phyloP scores from a whole-genome alignment of 164 flowering plant genomes.

The Liquidambar formosana region DNA sequence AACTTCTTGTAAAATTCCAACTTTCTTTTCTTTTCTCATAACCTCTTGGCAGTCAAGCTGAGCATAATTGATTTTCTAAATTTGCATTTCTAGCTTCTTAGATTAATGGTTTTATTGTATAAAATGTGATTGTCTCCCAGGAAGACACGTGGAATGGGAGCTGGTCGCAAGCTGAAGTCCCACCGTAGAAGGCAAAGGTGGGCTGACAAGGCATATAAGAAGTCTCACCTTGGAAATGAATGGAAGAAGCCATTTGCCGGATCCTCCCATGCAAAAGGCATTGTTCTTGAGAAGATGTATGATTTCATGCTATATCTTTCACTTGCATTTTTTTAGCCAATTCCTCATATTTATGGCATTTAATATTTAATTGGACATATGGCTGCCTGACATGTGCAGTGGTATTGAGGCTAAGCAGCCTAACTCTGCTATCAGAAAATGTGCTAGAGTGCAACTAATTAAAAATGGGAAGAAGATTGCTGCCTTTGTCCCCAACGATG shows the following conservation, averaged over 20 bases:
- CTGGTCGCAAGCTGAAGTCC: slow-evolving; percentile 76
- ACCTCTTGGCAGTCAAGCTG: not conserved
- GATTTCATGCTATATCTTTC: slow-evolving; percentile 5
- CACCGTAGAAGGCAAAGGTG: slow-evolving; percentile 76
- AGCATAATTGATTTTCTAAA: too few relatives aligned
- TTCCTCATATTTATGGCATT: not conserved
- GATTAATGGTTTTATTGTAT: not conserved
- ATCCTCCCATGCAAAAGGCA: slow-evolving; percentile 86
- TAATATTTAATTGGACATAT: not conserved
- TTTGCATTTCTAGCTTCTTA: not conserved
- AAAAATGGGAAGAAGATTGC: slow-evolving; percentile 92
- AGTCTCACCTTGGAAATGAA: slow-evolving; percentile 79
- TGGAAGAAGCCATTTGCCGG: slow-evolving; percentile 96
- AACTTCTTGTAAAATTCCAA: too few relatives aligned
- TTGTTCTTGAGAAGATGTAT: slow-evolving; percentile 85
- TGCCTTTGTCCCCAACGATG: slow-evolving; percentile 85
- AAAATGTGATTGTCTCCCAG: slow-evolving; percentile 25
- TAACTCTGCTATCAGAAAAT: slow-evolving; percentile 79
- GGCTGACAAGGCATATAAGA: slow-evolving; percentile 80
- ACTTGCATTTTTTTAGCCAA: not conserved
- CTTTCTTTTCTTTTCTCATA: too few relatives aligned
- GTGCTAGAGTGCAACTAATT: slow-evolving; percentile 80
- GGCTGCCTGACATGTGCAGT: slow-evolving; percentile 26
- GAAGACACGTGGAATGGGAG: slow-evolving; percentile 91
- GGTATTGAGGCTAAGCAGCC: slow-evolving; percentile 90